phyloP scores from a whole-genome alignment of 1,139 yeast genomes.

The Eremothecium gossypii region DNA sequence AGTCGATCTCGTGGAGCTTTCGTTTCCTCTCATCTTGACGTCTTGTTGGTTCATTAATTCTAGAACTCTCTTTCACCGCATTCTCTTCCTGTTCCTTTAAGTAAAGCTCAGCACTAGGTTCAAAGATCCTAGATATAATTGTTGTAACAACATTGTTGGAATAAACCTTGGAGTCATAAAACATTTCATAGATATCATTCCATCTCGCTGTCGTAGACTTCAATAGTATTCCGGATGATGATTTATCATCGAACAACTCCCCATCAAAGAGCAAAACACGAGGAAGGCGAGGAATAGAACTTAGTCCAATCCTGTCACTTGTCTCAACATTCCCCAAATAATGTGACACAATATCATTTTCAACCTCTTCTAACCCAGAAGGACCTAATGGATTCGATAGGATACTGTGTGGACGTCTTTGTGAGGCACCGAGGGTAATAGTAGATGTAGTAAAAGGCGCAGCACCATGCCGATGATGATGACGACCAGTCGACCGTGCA shows the following conservation, averaged over 20 bases:
- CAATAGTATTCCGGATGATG: constrained; percentile 31
- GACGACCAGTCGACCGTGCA: constrained; percentile 12
- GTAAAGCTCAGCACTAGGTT: constrained; percentile 34
- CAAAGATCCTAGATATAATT: constrained; percentile 45
- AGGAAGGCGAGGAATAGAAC: constrained; percentile 13
- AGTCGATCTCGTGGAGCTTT: constrained; percentile 32
- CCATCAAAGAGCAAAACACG: constrained; percentile 24
- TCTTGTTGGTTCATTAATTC: constrained; percentile 10
- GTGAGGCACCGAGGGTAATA: constrained; percentile 21
- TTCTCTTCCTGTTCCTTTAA: constrained; percentile 16
- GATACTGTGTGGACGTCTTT: constrained; percentile 24
- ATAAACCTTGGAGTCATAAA: constrained; percentile 38
- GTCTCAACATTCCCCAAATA: constrained; percentile 5
- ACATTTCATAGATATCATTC: constrained; percentile 48
- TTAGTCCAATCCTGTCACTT: constrained; percentile 15
- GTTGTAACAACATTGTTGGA: constrained; percentile 40
- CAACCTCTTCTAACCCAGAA: constrained; percentile 28
- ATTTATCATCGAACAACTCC: constrained; percentile 25
- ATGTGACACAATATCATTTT: constrained; percentile 25
- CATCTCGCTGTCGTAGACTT: constrained; percentile 63
- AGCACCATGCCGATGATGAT: constrained; percentile 10
- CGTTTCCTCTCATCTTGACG: constrained; percentile 23
- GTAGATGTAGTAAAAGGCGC: constrained; percentile 22
- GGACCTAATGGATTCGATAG: constrained; percentile 29
- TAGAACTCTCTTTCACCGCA: background rate